Evolutionary conservation across 306 rosid genomes (phyloP).

Genomic region (Corylus americana): DNA sequence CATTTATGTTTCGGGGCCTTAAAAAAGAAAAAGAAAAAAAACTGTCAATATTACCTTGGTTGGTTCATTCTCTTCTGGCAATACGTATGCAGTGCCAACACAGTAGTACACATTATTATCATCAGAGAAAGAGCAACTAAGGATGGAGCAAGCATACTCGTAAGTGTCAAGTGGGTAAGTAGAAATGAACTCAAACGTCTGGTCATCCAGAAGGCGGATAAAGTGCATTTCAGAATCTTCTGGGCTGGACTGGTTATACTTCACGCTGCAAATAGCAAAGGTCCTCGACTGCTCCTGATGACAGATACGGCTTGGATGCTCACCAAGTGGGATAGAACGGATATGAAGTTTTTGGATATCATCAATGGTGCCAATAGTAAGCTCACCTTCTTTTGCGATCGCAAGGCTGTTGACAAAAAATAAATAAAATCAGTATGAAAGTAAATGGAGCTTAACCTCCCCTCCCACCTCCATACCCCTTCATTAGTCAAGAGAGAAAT

Average conservation of each 20-base stretch:
- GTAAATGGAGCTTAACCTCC: no score
- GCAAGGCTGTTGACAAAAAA: slow-evolving; percentile 67
- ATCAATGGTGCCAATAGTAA: slow-evolving; percentile 96
- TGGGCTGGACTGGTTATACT: slow-evolving; percentile 66
- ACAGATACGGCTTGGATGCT: slow-evolving; percentile 90
- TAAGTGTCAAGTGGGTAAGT: slow-evolving; percentile 83
- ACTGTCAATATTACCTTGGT: slow-evolving; percentile 58
- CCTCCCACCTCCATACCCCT: no score
- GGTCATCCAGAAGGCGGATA: slow-evolving; percentile 93
- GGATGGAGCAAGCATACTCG: slow-evolving; percentile 85
- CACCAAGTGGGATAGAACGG: slow-evolving; percentile 92
- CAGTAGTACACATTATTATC: slow-evolving; percentile 88
- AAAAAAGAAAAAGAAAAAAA: slow-evolving; percentile 6
- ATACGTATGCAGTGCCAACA: slow-evolving; percentile 93
- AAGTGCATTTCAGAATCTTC: slow-evolving; percentile 89
- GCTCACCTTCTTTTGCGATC: slow-evolving; percentile 97
- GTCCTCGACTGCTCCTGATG: slow-evolving; percentile 99
- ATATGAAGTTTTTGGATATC: slow-evolving; percentile 99
- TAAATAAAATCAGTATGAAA: no score
- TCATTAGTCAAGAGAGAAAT: not conserved
- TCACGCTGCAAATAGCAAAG: slow-evolving; percentile 82
- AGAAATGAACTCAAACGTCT: slow-evolving; percentile 85
- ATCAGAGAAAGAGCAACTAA: slow-evolving; percentile 98
- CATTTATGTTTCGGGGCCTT: not conserved
- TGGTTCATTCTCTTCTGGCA: slow-evolving; percentile 97